phyloP scores from a whole-genome alignment of 345 rosid genomes.

The Diplotaxis tenuifolia region DNA sequence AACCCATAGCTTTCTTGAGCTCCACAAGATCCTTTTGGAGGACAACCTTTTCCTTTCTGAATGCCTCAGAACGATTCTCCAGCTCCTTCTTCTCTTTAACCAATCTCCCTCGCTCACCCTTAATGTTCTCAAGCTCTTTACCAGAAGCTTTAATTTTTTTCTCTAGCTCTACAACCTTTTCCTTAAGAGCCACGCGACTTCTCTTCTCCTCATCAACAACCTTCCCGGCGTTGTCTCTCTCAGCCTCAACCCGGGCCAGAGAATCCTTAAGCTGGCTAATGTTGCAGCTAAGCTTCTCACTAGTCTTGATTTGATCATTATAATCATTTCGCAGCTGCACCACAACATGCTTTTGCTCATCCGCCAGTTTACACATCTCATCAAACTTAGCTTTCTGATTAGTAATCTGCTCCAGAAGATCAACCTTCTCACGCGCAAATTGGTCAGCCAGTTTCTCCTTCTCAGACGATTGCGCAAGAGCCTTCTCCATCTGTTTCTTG shows the following conservation, averaged over 20 bases:
- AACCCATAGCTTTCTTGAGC: slow-evolving; percentile 37
- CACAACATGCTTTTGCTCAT: slow-evolving; percentile 41
- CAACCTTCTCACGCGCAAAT: slow-evolving; percentile 44
- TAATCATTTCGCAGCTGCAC: slow-evolving; percentile 38
- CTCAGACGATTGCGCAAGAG: slow-evolving; percentile 29
- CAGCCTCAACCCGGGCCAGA: slow-evolving; percentile 36
- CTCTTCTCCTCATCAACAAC: slow-evolving; percentile 49
- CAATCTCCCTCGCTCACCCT: slow-evolving; percentile 42
- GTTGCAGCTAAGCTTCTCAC: slow-evolving; percentile 40
- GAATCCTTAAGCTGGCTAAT: slow-evolving; percentile 35
- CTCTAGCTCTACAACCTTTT: slow-evolving; percentile 45
- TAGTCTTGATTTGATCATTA: slow-evolving; percentile 42
- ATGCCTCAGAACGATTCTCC: slow-evolving; percentile 34
- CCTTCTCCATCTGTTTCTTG: slow-evolving; percentile 29
- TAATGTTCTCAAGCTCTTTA: slow-evolving; percentile 43
- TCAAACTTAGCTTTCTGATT: slow-evolving; percentile 46
- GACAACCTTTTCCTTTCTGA: slow-evolving; percentile 47
- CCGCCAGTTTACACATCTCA: slow-evolving; percentile 45
- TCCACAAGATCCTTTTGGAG: slow-evolving; percentile 48
- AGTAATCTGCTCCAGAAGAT: slow-evolving; percentile 42
- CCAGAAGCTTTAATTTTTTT: slow-evolving; percentile 35
- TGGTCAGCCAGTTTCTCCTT: slow-evolving; percentile 42
- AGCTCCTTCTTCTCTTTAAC: slow-evolving; percentile 43
- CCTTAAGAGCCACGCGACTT: slow-evolving; percentile 37
- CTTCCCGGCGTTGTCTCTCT: slow-evolving; percentile 48